phyloP scores from a whole-genome alignment of 2,329 filamentous ascomycete genomes.

The Hymenoscyphus albidus region DNA sequence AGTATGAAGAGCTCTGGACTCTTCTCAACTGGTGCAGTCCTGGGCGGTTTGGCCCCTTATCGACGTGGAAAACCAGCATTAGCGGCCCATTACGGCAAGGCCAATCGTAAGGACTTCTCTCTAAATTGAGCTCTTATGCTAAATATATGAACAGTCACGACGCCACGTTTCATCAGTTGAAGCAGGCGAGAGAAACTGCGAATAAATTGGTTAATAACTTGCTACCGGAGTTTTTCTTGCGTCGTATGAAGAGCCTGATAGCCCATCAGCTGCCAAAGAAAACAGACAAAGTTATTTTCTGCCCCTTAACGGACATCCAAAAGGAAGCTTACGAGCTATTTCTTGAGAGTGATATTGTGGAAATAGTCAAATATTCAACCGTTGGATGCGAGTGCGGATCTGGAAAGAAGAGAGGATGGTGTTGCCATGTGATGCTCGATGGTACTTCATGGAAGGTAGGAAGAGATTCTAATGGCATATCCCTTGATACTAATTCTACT shows the following conservation, averaged over 20 bases:
- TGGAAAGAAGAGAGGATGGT: slow-evolving; percentile 72
- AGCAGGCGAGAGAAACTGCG: slow-evolving; percentile 74
- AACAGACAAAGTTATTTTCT: slow-evolving; percentile 91
- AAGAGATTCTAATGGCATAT: neutral
- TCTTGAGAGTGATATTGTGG: slow-evolving; percentile 66
- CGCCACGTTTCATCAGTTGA: slow-evolving; percentile 78
- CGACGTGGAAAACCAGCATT: slow-evolving; percentile 76
- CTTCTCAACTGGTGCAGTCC: slow-evolving; percentile 95
- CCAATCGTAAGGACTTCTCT: slow-evolving; percentile 53
- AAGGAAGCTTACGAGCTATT: slow-evolving; percentile 78
- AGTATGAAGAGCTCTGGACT: slow-evolving; percentile 96
- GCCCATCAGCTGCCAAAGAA: slow-evolving; percentile 92
- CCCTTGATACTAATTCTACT: slow-evolving; percentile 45
- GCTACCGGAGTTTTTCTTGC: slow-evolving; percentile 83
- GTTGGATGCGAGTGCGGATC: slow-evolving; percentile 68
- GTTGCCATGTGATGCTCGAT: slow-evolving; percentile 61
- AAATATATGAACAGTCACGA: slow-evolving; percentile 54
- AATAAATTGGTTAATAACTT: slow-evolving; percentile 82
- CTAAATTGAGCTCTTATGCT: neutral
- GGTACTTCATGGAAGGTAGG: slow-evolving; percentile 48
- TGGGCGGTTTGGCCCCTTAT: slow-evolving; percentile 62
- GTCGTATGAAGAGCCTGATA: slow-evolving; percentile 89
- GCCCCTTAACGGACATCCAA: slow-evolving; percentile 80
- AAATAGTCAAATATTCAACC: slow-evolving; percentile 63
- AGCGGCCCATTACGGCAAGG: slow-evolving; percentile 77